phyloP scores from a whole-genome alignment of 805 yeast genomes.

The Metschnikowia koreensis region DNA sequence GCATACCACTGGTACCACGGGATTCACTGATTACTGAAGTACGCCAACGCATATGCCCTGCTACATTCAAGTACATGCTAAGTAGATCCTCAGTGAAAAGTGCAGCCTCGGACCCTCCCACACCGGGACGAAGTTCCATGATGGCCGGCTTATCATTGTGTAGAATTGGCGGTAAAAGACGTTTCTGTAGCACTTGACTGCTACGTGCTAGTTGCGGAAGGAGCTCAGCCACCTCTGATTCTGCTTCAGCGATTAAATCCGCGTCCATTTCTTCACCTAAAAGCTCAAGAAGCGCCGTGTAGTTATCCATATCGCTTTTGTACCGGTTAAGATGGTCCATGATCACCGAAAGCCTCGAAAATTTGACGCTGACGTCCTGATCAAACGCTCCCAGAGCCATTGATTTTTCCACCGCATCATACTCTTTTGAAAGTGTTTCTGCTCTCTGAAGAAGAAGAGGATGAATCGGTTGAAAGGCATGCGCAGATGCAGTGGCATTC shows the following conservation, averaged over 20 bases:
- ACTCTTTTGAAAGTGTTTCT: slow-evolving; percentile 29
- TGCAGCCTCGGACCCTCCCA: slow-evolving; percentile 93
- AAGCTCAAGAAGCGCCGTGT: slow-evolving; percentile 27
- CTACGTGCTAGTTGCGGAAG: slow-evolving; percentile 45
- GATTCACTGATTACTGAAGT: slow-evolving; percentile 56
- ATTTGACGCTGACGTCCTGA: slow-evolving; percentile 31
- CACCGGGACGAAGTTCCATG: slow-evolving; percentile 88
- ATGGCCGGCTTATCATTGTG: slow-evolving; percentile 76
- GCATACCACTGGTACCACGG: slow-evolving; percentile 58
- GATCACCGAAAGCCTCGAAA: slow-evolving; percentile 31
- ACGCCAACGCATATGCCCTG: slow-evolving; percentile 66
- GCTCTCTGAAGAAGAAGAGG: slow-evolving; percentile 42
- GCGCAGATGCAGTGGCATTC: slow-evolving; percentile 3
- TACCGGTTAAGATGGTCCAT: slow-evolving; percentile 33
- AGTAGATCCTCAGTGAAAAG: slow-evolving; percentile 79
- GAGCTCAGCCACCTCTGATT: slow-evolving; percentile 50
- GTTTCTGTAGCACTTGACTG: slow-evolving; percentile 48
- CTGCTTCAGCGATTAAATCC: slow-evolving; percentile 54
- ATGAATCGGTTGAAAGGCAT: slow-evolving; percentile 27
- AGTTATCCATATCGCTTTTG: slow-evolving; percentile 24
- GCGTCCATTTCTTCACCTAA: slow-evolving; percentile 23
- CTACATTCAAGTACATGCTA: slow-evolving; percentile 76
- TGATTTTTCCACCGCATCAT: slow-evolving; percentile 25
- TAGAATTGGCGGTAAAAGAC: slow-evolving; percentile 72
- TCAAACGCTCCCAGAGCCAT: slow-evolving; percentile 33